phyloP scores from a whole-genome alignment of 306 rosid species.

The Quercus rubra region DNA sequence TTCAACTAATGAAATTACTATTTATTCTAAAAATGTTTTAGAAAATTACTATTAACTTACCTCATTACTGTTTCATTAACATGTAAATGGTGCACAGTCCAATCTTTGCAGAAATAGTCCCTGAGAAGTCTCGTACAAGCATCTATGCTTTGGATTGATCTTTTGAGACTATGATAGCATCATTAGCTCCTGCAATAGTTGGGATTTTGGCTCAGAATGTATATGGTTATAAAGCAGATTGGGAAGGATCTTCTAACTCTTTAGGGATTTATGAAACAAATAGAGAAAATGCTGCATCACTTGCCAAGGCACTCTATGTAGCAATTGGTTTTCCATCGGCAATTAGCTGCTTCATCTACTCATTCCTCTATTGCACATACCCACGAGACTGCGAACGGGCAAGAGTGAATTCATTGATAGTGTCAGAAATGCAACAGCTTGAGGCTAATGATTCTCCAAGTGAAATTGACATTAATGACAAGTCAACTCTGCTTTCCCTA shows the following conservation, averaged over 20 bases:
- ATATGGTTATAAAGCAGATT: constrained; percentile 60
- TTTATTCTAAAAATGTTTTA: background rate
- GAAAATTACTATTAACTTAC: too few species aligned
- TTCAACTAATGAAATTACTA: background rate
- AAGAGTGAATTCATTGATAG: constrained; percentile 50
- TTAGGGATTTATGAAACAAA: constrained; percentile 49
- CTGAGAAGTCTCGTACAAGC: constrained; percentile 71
- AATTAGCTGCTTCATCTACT: constrained; percentile 59
- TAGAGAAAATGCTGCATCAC: constrained; percentile 74
- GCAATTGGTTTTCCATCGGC: constrained; percentile 66
- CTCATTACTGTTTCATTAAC: background rate
- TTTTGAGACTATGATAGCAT: constrained; percentile 57
- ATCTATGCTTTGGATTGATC: constrained; percentile 74
- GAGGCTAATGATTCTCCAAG: constrained; percentile 22
- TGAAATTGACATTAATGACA: background rate
- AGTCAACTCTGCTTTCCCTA: too few species aligned
- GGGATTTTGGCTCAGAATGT: constrained; percentile 68
- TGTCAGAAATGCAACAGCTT: constrained; percentile 66
- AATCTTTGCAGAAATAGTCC: constrained; percentile 93
- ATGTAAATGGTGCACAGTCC: constrained; percentile 52
- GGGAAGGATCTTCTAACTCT: constrained; percentile 48
- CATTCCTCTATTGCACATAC: constrained; percentile 77
- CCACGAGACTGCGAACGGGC: constrained; percentile 81
- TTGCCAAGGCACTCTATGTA: constrained; percentile 68
- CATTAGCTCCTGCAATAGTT: constrained; percentile 75